phyloP scores from a whole-genome alignment of 2,329 filamentous ascomycete species.

The Phaeosphaeria sp. region DNA sequence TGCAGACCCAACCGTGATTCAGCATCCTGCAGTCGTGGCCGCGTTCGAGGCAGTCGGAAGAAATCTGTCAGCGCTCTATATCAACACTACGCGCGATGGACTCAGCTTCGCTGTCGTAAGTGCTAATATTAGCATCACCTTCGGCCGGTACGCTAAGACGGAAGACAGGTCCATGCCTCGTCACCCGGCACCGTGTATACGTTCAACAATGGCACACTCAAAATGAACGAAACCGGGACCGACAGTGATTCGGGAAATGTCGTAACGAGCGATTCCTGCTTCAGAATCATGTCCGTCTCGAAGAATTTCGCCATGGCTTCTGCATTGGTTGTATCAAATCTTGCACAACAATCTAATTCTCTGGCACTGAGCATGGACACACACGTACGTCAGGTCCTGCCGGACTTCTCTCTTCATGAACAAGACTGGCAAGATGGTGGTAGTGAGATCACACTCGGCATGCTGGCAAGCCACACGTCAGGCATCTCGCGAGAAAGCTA shows the following conservation, averaged over 20 bases:
- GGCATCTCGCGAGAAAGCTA: constrained; percentile 40
- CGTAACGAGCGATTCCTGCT: constrained; percentile 38
- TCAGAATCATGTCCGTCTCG: constrained; percentile 37
- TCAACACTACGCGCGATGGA: constrained; percentile 34
- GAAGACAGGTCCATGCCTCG: constrained; percentile 35
- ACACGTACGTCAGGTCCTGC: constrained; percentile 28
- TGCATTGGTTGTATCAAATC: constrained; percentile 26
- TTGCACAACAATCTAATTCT: constrained; percentile 9
- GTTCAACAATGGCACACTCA: constrained; percentile 39
- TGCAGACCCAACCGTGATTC: constrained; percentile 19
- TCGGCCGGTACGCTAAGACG: too few relatives aligned
- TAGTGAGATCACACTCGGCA: constrained; percentile 38
- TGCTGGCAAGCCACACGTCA: constrained; percentile 42
- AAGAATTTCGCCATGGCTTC: constrained; percentile 38
- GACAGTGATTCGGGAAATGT: constrained; percentile 6
- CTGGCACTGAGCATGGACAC: constrained; percentile 27
- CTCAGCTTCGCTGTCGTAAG: constrained; percentile 39
- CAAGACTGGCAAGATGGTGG: constrained; percentile 40
- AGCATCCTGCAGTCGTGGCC: constrained; percentile 27
- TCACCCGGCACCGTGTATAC: constrained; percentile 20
- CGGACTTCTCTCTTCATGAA: constrained; percentile 27
- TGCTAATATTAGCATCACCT: too few relatives aligned
- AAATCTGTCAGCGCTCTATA: constrained; percentile 24
- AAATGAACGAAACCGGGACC: constrained; percentile 34
- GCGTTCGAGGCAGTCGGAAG: constrained; percentile 30